phyloP scores from a whole-genome alignment of 305 asterid genomes.

The Striga hermonthica region DNA sequence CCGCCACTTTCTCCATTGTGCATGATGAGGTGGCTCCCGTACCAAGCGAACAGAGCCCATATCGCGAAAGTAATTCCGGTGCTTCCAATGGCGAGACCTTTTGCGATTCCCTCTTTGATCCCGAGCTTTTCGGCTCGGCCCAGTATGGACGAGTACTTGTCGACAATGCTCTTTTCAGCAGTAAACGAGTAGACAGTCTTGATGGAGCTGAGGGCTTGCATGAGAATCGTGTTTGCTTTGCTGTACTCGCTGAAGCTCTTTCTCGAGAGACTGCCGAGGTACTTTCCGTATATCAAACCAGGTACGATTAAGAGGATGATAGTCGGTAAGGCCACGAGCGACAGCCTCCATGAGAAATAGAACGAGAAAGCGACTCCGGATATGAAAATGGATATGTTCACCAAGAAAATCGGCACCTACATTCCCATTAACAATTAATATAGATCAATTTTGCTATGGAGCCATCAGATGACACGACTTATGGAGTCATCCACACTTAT shows the following conservation, averaged over 20 bases:
- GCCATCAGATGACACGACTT: conserved; percentile 36
- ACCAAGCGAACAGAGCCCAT: conserved; percentile 95
- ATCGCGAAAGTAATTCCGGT: conserved; percentile 73
- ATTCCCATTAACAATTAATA: neutral
- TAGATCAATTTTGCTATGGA: no score
- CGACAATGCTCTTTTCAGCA: conserved; percentile 65
- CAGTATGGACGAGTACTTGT: conserved; percentile 52
- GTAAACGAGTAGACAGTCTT: conserved; percentile 82
- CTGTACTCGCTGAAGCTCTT: conserved; percentile 63
- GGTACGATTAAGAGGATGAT: conserved; percentile 63
- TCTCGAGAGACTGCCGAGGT: conserved; percentile 51
- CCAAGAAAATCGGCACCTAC: conserved; percentile 75
- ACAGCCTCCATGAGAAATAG: conserved; percentile 79
- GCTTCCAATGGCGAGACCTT: conserved; percentile 83
- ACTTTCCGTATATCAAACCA: conserved; percentile 71
- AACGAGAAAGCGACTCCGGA: conserved; percentile 70
- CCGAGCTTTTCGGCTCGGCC: conserved; percentile 62
- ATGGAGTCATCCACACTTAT: neutral
- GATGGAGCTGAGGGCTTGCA: conserved; percentile 75
- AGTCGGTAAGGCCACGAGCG: conserved; percentile 77
- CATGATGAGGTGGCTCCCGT: conserved; percentile 74
- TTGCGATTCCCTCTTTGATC: conserved; percentile 74
- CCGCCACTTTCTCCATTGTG: conserved; percentile 86
- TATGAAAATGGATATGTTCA: conserved; percentile 72
- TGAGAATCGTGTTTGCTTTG: conserved; percentile 61